Evolutionary conservation across 2,329 filamentous ascomycete species (phyloP), one percentile per base, ranked within the genome.

Genomic region (Pleurostoma richardsiae): DNA sequence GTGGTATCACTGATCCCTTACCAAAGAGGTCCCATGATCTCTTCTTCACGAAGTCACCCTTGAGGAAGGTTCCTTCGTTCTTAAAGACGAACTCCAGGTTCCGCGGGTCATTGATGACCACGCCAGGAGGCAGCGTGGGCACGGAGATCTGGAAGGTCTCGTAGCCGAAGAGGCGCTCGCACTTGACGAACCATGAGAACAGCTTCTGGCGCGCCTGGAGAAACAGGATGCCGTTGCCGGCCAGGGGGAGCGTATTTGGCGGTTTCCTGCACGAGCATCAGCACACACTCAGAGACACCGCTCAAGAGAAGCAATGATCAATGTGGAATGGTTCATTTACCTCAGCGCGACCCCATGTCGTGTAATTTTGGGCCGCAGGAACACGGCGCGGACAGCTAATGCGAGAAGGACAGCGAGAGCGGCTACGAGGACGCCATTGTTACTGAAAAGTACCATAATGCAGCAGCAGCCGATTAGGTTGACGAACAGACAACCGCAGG

Each of bases 61-160:
- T 86, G 41, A 73, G 68, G 55, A 86, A 83, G 10, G 79, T 60
- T 8, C 70, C 73, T 56, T 84, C 80, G 49, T 82, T 72, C 58
- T 76, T 80, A 54, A 85, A 76, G 30, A 85, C 73, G 53, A 72
- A 84, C 31, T 85, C 82, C 1, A 86, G 69, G 52, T 82, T 83
- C 47, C 65, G 68, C 2, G 82, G 81, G 54, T 80, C 76, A 55
- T 77, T 80, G 57, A 86, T 76, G 41, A 86, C 76, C 26, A 85
- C 77, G 4, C 80, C 82, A 0, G 79, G 77, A 2, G 81, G 81
- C 10, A 86, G 61, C 0, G 77, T 79, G 2, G 82, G 82, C 10
- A 85, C 82, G 4, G 73, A 74, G 30, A 86, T 78, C 54, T 80
- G 74, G 42, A 83, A 77, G 1, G 82, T 85, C 59, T 83, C 79